Evolutionary conservation across 2,329 filamentous ascomycete species (phyloP).

Genomic region (Rhynchosporium agropyri): DNA sequence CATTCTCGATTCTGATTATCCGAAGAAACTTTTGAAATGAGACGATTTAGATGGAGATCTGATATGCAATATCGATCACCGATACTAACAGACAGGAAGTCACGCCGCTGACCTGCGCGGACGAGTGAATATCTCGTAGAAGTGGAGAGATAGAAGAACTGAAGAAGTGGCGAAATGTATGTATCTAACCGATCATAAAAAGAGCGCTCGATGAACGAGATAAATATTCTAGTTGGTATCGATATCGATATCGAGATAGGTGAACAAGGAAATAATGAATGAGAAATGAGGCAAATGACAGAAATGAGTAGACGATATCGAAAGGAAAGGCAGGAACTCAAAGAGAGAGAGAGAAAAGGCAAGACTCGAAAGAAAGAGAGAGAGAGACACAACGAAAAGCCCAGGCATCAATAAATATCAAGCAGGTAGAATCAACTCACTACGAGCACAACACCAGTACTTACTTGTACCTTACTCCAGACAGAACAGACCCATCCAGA

Average conservation of each 20-base stretch:
- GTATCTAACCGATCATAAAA: not conserved
- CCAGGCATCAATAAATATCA: not conserved
- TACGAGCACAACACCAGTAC: no score
- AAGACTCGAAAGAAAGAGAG: not conserved
- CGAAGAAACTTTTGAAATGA: no score
- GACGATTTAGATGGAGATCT: no score
- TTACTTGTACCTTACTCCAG: no score
- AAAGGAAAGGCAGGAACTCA: slow-evolving; percentile 21
- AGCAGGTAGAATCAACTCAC: no score
- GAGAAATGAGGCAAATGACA: not conserved
- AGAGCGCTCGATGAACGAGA: no score
- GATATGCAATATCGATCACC: not conserved
- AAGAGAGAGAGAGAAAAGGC: slow-evolving; percentile 24
- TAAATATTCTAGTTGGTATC: no score
- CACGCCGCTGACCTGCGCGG: slow-evolving; percentile 7
- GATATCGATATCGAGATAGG: no score
- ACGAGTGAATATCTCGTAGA: not conserved
- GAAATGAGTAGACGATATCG: slow-evolving; percentile 1
- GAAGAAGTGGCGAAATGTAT: not conserved
- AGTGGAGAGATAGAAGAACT: not conserved
- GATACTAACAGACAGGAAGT: not conserved
- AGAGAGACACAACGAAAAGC: slow-evolving; percentile 18
- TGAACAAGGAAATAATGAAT: not conserved
- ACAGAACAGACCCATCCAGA: no score
- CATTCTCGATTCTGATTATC: not conserved